These are phyloP conservation scores for Wallacemonas sp. DNA, from an alignment of 208 protist genomes.

Conservation along the genomic window DNA sequence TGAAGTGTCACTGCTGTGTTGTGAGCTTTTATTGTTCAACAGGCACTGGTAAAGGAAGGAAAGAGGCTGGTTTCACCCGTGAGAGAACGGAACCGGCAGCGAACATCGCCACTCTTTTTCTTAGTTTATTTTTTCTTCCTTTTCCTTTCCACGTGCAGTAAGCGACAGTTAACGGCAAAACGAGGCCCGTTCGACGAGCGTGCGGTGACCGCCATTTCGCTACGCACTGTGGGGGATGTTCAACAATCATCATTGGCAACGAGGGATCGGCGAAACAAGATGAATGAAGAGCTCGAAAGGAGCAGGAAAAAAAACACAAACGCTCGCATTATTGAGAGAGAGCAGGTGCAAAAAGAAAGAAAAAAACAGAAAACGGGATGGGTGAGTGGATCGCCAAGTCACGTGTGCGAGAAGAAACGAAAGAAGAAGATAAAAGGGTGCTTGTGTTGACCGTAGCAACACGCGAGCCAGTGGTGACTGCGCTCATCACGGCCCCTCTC, in stretches of 20 bases:
- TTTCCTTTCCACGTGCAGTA: too few species aligned
- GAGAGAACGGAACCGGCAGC: too few species aligned
- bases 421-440: conserved; percentile 3
- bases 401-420: not conserved
- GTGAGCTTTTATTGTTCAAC: too few species aligned
- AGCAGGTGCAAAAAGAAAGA: not conserved
- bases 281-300: not conserved
- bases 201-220: not conserved
- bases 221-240: too few species aligned
- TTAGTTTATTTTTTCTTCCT: not conserved
- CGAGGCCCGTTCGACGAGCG: not conserved
- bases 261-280: not conserved
- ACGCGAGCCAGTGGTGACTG: too few species aligned
- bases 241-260: not conserved
- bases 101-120: too few species aligned
- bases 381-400: too few species aligned
- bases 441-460: not conserved
- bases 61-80: too few species aligned
- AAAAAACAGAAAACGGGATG: not conserved
- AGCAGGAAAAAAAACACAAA: conserved; percentile 1
- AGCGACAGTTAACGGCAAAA: too few species aligned
- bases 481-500: too few species aligned
- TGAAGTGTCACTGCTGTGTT: too few species aligned
- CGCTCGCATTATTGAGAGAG: not conserved
- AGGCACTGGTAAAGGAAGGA: too few species aligned